Evolutionary conservation across 176 grass and related monocot species (phyloP).

Genomic region (Ensete glaucum): DNA sequence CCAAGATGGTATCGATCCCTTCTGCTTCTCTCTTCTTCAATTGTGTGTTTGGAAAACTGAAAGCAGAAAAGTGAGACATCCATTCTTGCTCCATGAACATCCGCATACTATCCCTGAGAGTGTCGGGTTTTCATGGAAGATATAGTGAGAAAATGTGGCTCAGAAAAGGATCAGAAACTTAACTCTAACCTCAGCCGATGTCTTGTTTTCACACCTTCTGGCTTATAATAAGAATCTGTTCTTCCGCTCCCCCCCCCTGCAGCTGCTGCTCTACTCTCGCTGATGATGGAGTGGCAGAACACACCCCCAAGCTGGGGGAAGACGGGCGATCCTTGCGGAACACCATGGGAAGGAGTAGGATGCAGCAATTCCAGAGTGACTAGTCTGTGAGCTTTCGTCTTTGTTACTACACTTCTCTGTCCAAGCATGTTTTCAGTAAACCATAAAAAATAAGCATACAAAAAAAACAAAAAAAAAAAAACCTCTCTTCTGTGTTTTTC

Average conservation of each 20-base stretch:
- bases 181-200: too few species aligned
- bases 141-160: background rate
- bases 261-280: slow-evolving; percentile 55
- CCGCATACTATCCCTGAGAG: background rate
- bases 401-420: background rate
- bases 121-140: background rate
- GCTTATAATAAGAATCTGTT: background rate
- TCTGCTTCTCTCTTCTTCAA: background rate
- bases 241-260: slow-evolving; percentile 11
- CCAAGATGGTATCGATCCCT: background rate
- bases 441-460: too few species aligned
- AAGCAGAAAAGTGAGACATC: background rate
- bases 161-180: background rate
- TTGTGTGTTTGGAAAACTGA: background rate
- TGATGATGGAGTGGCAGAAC: slow-evolving; percentile 72
- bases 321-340: slow-evolving; percentile 67
- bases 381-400: slow-evolving; percentile 40
- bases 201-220: background rate
- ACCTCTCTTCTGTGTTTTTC: too few species aligned
- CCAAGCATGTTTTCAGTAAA: too few species aligned
- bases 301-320: slow-evolving; percentile 59
- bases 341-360: slow-evolving; percentile 68
- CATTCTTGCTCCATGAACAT: background rate
- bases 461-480: too few species aligned
- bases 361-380: slow-evolving; percentile 52